Evolutionary conservation across 352 stramenopile species (phyloP).

Genomic region (Phytophthora sojae): DNA sequence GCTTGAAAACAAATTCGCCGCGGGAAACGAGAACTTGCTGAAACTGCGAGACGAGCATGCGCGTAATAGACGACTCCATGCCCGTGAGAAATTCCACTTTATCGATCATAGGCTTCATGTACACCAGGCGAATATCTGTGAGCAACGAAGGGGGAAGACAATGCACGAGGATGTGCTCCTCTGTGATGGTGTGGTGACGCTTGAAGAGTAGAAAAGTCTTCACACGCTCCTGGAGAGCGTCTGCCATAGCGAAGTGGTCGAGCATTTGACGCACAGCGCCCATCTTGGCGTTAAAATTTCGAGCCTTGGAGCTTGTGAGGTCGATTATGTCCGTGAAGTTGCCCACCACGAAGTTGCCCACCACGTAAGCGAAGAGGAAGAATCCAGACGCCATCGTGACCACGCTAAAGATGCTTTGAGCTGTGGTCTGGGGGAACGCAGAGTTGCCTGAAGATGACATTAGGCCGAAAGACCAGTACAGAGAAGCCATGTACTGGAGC

Average conservation of each 20-base stretch:
- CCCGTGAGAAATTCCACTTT: slow-evolving; percentile 62
- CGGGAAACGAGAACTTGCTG: slow-evolving; percentile 55
- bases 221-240: slow-evolving; percentile 46
- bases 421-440: slow-evolving; percentile 48
- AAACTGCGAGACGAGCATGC: slow-evolving; percentile 72
- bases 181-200: slow-evolving; percentile 66
- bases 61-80: slow-evolving; percentile 58
- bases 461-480: slow-evolving; percentile 69
- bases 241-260: slow-evolving; percentile 54
- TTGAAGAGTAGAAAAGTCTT: slow-evolving; percentile 74
- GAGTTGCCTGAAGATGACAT: slow-evolving; percentile 59
- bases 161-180: slow-evolving; percentile 60
- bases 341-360: slow-evolving; percentile 76
- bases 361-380: slow-evolving; percentile 72
- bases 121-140: slow-evolving; percentile 64
- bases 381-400: slow-evolving; percentile 65
- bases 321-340: slow-evolving; percentile 63
- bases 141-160: slow-evolving; percentile 66
- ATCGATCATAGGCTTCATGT: slow-evolving; percentile 66
- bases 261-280: slow-evolving; percentile 59
- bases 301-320: slow-evolving; percentile 59
- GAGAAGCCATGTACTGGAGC: slow-evolving; percentile 60
- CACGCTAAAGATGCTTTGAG: slow-evolving; percentile 56
- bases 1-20: slow-evolving; percentile 46
- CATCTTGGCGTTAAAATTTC: slow-evolving; percentile 61